Conservation (phyloP, 805 yeast species). For the Kluyveromyces aestuarii region DNA sequence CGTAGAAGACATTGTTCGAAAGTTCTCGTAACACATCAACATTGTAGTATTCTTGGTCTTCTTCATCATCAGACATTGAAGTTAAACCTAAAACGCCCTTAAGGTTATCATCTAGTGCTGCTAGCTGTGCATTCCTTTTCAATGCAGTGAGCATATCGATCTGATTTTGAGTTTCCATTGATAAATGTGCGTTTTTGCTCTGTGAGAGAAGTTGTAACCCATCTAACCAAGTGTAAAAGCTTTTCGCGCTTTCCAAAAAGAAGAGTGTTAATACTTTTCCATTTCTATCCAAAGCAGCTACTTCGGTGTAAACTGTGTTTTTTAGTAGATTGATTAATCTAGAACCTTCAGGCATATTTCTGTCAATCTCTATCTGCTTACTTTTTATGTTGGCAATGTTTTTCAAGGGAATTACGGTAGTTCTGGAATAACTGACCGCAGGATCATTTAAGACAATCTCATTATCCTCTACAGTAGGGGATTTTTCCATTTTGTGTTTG, state of each 20-base stretch:
- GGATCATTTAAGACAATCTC: conserved; percentile 22
- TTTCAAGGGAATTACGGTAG: conserved; percentile 39
- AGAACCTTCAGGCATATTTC: conserved; percentile 34
- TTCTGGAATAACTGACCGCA: conserved; percentile 8
- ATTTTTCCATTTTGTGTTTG: conserved; percentile 33
- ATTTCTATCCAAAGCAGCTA: conserved; percentile 38
- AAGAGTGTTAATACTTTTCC: conserved; percentile 43
- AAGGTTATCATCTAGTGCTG: conserved; percentile 30
- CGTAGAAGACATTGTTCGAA: conserved; percentile 22
- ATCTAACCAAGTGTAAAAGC: conserved; percentile 68
- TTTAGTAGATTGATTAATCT: conserved; percentile 49
- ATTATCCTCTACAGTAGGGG: conserved; percentile 55
- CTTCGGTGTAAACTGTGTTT: conserved; percentile 47
- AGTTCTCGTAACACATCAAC: conserved; percentile 16
- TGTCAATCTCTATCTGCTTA: conserved; percentile 39
- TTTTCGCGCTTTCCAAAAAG: conserved; percentile 61
- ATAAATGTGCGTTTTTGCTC: conserved; percentile 18
- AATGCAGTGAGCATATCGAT: conserved; percentile 36
- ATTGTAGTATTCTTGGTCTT: conserved; percentile 13
- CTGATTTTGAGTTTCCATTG: conserved; percentile 38
- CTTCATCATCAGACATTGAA: conserved; percentile 12
- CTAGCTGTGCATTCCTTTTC: conserved; percentile 41
- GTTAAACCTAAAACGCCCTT: conserved; percentile 6
- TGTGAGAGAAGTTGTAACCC: conserved; percentile 48
- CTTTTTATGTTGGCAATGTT: conserved; percentile 44